Conservation (phyloP, 2,329 filamentous ascomycete genomes). For the Alternaria incomplexa region DNA sequence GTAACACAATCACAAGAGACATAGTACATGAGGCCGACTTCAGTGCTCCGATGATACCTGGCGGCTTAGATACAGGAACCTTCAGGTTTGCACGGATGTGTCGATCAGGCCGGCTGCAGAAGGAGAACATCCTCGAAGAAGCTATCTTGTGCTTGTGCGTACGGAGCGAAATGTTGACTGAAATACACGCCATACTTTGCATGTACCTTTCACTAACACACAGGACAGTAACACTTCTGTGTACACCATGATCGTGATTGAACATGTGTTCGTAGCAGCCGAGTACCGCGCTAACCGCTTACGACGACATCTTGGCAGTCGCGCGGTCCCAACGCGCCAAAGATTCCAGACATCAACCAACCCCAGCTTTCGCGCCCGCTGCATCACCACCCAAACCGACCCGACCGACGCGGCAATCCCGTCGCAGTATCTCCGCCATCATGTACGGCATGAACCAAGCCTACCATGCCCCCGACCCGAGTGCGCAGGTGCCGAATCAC, state of each 20-base stretch:
- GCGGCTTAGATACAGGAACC: no score
- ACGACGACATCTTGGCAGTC: constrained; percentile 8
- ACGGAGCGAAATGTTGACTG: not conserved
- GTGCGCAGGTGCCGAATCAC: constrained; percentile 42
- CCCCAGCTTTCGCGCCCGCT: constrained; percentile 27
- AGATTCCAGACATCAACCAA: constrained; percentile 25
- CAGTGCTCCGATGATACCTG: not conserved
- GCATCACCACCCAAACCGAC: constrained; percentile 14
- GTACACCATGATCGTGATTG: not conserved
- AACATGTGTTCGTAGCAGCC: not conserved
- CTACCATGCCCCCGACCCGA: constrained; percentile 42
- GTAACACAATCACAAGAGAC: not conserved
- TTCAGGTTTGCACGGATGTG: no score
- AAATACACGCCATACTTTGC: not conserved
- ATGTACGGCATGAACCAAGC: constrained; percentile 46
- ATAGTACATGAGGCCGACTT: not conserved
- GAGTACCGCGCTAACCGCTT: constrained; percentile 1
- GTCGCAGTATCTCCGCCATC: constrained; percentile 32
- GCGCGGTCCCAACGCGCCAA: constrained; percentile 26
- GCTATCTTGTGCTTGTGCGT: not conserved
- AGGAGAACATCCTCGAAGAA: not conserved
- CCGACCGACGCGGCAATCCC: constrained; percentile 24
- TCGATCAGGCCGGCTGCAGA: not conserved
- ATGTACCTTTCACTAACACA: not conserved
- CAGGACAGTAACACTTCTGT: not conserved